Conservation (phyloP, 495 filamentous ascomycete genomes). For the Xylaria grammica region DNA sequence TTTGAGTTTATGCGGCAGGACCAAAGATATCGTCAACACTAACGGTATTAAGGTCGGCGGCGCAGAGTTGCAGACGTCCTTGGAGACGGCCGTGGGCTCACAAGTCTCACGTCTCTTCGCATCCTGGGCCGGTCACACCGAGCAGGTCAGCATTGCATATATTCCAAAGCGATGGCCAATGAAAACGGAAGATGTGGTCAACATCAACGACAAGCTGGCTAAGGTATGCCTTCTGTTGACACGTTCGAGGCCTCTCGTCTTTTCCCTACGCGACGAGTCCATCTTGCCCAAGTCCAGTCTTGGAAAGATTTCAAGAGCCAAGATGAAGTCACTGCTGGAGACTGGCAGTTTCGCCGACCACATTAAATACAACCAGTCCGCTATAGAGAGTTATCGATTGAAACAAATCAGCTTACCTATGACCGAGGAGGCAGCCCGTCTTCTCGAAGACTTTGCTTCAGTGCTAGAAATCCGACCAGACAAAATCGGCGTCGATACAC, state of each 20-base stretch:
- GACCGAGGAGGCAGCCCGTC: slow-evolving; percentile 15
- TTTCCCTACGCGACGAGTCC: slow-evolving; percentile 4
- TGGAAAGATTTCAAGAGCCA: slow-evolving; percentile 55
- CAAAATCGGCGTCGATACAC: slow-evolving; percentile 35
- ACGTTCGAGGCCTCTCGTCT: slow-evolving; percentile 21
- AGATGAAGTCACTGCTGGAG: slow-evolving; percentile 43
- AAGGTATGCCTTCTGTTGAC: too few species aligned
- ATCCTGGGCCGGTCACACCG: background rate
- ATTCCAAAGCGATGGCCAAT: too few species aligned
- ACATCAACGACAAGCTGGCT: too few species aligned
- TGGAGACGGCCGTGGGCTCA: background rate
- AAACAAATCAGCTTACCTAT: slow-evolving; percentile 2
- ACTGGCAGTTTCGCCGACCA: slow-evolving; percentile 37
- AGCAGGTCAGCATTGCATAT: background rate
- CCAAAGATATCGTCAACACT: slow-evolving; percentile 8
- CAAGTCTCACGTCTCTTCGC: background rate
- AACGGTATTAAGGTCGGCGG: background rate
- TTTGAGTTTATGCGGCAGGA: background rate
- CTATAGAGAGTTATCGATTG: slow-evolving; percentile 17
- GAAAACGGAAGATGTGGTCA: too few species aligned
- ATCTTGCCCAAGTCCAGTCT: slow-evolving; percentile 47
- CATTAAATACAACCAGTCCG: slow-evolving; percentile 20
- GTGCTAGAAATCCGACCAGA: slow-evolving; percentile 21
- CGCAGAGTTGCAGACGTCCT: background rate
- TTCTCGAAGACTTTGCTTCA: slow-evolving; percentile 27